These are phyloP conservation scores for Geotrichum candidum DNA, from an alignment of 1,139 yeast genomes.

Conservation along the genomic window DNA sequence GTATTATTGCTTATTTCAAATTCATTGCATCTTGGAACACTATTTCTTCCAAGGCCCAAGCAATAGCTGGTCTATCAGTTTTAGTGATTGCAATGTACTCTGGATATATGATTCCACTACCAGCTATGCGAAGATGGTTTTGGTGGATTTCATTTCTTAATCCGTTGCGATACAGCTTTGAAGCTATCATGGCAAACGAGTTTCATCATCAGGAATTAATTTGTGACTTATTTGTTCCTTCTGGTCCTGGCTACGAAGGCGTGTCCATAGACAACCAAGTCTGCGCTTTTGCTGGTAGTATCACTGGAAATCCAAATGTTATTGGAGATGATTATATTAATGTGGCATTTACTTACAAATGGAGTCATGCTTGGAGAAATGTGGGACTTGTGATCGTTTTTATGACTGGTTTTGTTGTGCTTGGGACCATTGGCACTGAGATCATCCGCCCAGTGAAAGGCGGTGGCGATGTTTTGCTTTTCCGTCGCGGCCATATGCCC, in stretches of 20 bases:
- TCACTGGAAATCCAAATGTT: slow-evolving; percentile 38
- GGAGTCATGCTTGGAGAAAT: slow-evolving; percentile 37
- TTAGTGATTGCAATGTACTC: slow-evolving; percentile 32
- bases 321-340: slow-evolving; percentile 40
- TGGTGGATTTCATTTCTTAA: slow-evolving; percentile 47
- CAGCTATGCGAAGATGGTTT: slow-evolving; percentile 47
- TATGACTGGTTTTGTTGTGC: slow-evolving; percentile 32
- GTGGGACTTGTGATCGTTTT: slow-evolving; percentile 36
- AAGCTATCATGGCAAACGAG: slow-evolving; percentile 44
- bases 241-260: slow-evolving; percentile 37
- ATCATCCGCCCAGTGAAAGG: slow-evolving; percentile 35
- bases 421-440: slow-evolving; percentile 36
- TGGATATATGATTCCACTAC: slow-evolving; percentile 43
- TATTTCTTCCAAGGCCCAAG: slow-evolving; percentile 53
- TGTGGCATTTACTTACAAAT: slow-evolving; percentile 35
- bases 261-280: slow-evolving; percentile 36
- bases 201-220: slow-evolving; percentile 39
- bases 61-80: slow-evolving; percentile 50
- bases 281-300: slow-evolving; percentile 41
- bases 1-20: slow-evolving; percentile 53
- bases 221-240: slow-evolving; percentile 35
- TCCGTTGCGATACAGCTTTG: slow-evolving; percentile 44
- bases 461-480: slow-evolving; percentile 39
- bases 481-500: slow-evolving; percentile 45
- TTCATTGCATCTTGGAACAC: slow-evolving; percentile 51